Evolutionary conservation across 768 basidiomycete species (phyloP).

Genomic region (Serendipita sp.): DNA sequence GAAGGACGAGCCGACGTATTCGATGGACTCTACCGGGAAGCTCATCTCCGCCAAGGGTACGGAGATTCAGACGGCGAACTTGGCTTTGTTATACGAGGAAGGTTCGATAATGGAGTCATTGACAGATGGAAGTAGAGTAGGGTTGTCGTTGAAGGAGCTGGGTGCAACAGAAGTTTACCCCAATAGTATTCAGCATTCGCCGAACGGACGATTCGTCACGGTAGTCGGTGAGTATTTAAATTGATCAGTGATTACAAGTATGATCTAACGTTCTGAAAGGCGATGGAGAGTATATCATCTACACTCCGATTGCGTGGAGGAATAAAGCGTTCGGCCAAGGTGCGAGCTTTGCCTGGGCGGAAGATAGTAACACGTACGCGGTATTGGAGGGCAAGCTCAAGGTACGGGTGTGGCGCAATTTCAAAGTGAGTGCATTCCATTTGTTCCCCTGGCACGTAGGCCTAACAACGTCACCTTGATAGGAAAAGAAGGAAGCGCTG

Average conservation of each 20-base stretch:
- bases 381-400: slow-evolving; percentile 79
- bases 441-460: neutral
- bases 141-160: slow-evolving; percentile 70
- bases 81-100: slow-evolving; percentile 37
- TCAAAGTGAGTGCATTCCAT: slow-evolving; percentile 51
- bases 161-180: slow-evolving; percentile 92
- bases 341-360: slow-evolving; percentile 88
- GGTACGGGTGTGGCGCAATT: slow-evolving; percentile 77
- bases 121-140: slow-evolving; percentile 69
- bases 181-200: slow-evolving; percentile 70
- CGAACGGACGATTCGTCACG: slow-evolving; percentile 94
- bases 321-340: slow-evolving; percentile 96
- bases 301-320: slow-evolving; percentile 94
- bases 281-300: slow-evolving; percentile 97
- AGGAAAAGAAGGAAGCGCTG: slow-evolving; percentile 31
- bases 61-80: slow-evolving; percentile 74
- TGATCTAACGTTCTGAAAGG: slow-evolving; percentile 14
- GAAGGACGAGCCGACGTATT: slow-evolving; percentile 87
- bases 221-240: slow-evolving; percentile 44
- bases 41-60: slow-evolving; percentile 89
- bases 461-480: neutral
- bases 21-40: slow-evolving; percentile 91
- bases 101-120: slow-evolving; percentile 22
- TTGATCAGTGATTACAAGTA: too few relatives aligned
- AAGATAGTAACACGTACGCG: slow-evolving; percentile 93